Percentiles rank a stretch among this genome's conserved stretches.
phyloP scores from a whole-genome alignment of 2,329 filamentous ascomycete species.

The Aspergillus sclerotialis region DNA sequence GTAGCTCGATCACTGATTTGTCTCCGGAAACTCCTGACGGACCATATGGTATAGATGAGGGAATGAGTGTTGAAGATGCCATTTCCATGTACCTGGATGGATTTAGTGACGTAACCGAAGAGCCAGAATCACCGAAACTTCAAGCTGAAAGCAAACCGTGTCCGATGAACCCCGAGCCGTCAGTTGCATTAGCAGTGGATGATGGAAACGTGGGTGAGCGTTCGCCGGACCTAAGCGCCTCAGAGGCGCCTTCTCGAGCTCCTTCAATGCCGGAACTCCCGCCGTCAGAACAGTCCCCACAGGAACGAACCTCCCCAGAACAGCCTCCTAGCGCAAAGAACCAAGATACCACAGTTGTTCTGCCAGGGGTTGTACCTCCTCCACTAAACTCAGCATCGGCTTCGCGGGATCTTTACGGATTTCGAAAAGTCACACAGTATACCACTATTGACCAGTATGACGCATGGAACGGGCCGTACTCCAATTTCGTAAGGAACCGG shows the following conservation, averaged over 20 bases:
- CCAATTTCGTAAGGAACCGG: constrained; percentile 65
- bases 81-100: constrained; percentile 56
- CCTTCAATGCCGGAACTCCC: constrained; percentile 7
- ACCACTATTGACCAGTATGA: constrained; percentile 73
- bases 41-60: constrained; percentile 48
- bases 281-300: constrained; percentile 3
- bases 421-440: constrained; percentile 79
- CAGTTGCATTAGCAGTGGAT: constrained; percentile 19
- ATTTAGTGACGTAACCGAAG: constrained; percentile 42
- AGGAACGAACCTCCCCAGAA: constrained; percentile 2
- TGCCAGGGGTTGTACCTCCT: constrained; percentile 34
- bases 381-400: constrained; percentile 23
- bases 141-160: constrained; percentile 24
- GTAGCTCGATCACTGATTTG: constrained; percentile 64
- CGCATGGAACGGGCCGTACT: constrained; percentile 69
- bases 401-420: constrained; percentile 76
- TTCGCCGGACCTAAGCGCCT: constrained; percentile 13
- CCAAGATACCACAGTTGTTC: constrained; percentile 18
- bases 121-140: constrained; percentile 26
- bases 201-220: constrained; percentile 15
- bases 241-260: constrained; percentile 1
- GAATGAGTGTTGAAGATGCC: constrained; percentile 54
- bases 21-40: constrained; percentile 57
- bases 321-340: constrained; percentile 1
- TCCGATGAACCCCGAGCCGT: constrained; percentile 20